Evolutionary conservation across 192 early-diverging fungal genomes (phyloP).

Genomic region (Neocallimastix lanati): DNA sequence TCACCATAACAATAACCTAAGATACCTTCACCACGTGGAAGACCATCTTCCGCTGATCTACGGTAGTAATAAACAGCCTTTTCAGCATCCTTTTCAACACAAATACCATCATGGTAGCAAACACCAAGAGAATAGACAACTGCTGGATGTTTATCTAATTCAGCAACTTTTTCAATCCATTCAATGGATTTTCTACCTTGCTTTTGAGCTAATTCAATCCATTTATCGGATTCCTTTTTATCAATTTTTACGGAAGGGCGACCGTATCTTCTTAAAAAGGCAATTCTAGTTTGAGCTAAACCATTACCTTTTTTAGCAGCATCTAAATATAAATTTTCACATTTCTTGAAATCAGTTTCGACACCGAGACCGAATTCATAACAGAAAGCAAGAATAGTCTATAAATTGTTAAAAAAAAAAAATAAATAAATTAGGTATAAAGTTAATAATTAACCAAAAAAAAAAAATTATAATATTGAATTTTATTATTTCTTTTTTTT

Average conservation of each 20-base stretch:
- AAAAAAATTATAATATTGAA: no score
- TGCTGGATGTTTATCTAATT: background rate
- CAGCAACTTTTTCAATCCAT: background rate
- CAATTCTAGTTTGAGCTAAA: conserved; percentile 46
- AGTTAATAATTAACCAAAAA: no score
- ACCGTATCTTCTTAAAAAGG: conserved; percentile 64
- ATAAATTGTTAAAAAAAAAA: no score
- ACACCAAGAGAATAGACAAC: conserved; percentile 39
- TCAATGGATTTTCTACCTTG: conserved; percentile 11
- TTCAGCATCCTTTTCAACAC: conserved; percentile 35
- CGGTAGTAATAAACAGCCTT: conserved; percentile 60
- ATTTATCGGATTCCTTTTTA: conserved; percentile 59
- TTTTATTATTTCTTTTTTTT: no score
- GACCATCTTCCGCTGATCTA: conserved; percentile 34
- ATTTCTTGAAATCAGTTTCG: conserved; percentile 29
- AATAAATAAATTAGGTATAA: no score
- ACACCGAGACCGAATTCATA: conserved; percentile 71
- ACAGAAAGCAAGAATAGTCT: conserved; percentile 58
- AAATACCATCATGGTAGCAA: conserved; percentile 64
- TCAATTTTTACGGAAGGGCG: conserved; percentile 59
- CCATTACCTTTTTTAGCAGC: conserved; percentile 44
- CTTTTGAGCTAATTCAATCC: conserved; percentile 38
- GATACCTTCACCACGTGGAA: conserved; percentile 39
- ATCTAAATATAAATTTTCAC: conserved; percentile 43
- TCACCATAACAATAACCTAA: conserved; percentile 77